Evolutionary conservation across 139 green algal genomes (phyloP).

Genomic region (Closterium sp.): DNA sequence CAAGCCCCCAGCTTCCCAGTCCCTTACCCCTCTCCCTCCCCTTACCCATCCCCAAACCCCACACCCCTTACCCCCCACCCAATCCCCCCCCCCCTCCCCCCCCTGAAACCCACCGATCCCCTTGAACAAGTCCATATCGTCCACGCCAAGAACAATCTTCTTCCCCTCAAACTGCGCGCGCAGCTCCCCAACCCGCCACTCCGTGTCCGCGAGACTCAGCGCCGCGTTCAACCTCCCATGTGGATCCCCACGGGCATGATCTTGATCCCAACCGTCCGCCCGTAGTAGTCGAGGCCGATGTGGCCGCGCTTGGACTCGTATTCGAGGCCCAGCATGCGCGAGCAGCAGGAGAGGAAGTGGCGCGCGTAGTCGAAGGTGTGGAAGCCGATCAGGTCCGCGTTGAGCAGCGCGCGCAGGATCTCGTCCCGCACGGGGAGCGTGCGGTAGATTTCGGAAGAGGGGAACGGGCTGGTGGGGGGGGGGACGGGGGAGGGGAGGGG

Average conservation of each 20-base stretch:
- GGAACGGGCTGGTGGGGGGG: slow-evolving; percentile 78
- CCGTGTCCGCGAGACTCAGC: slow-evolving; percentile 82
- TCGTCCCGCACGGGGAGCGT: slow-evolving; percentile 93
- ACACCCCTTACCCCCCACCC: no score
- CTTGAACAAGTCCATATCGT: slow-evolving; percentile 98
- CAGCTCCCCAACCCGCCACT: slow-evolving; percentile 89
- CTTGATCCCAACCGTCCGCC: slow-evolving; percentile 89
- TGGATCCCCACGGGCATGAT: slow-evolving; percentile 97
- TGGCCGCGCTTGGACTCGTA: slow-evolving; percentile 80
- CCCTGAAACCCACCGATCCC: slow-evolving; percentile 58
- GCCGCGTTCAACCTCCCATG: slow-evolving; percentile 74
- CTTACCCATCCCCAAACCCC: no score
- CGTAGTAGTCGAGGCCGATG: slow-evolving; percentile 96
- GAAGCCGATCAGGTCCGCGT: slow-evolving; percentile 94
- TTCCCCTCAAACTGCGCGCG: slow-evolving; percentile 64
- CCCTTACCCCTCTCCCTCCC: no score
- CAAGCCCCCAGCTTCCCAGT: not conserved
- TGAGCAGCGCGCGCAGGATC: slow-evolving; percentile 89
- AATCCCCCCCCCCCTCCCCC: no score
- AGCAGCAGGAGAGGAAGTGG: slow-evolving; percentile 96
- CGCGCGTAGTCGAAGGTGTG: slow-evolving; percentile 99
- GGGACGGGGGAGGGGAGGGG: not conserved
- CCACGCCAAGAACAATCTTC: slow-evolving; percentile 85
- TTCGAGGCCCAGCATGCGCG: slow-evolving; percentile 93
- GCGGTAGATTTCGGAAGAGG: slow-evolving; percentile 94